phyloP scores from a whole-genome alignment of 768 basidiomycete genomes.

The Boletus bicolor region DNA sequence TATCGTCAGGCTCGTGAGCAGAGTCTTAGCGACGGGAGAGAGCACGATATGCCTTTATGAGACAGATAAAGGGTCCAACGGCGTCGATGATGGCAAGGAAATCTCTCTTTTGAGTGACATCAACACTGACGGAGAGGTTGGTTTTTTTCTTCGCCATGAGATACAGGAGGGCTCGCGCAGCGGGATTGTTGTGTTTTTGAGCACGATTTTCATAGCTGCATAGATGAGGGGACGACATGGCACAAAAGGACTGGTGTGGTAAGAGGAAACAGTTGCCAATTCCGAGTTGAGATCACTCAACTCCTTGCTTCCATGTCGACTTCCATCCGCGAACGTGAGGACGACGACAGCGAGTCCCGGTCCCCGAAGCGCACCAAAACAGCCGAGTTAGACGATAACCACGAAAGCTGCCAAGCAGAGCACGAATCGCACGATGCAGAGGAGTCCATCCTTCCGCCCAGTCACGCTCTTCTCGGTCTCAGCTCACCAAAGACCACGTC shows the following conservation, averaged over 20 bases:
- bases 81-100: conserved; percentile 83
- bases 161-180: conserved; percentile 74
- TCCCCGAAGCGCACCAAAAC: conserved; percentile 39
- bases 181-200: conserved; percentile 59
- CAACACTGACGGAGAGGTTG: conserved; percentile 94
- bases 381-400: conserved; percentile 18
- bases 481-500: conserved; percentile 47
- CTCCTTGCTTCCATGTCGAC: conserved; percentile 22
- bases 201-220: conserved; percentile 65
- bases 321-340: conserved; percentile 49
- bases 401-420: conserved; percentile 5
- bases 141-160: conserved; percentile 84
- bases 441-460: conserved; percentile 59
- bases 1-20: conserved; percentile 30
- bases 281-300: not conserved
- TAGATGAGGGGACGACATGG: conserved; percentile 37
- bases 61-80: conserved; percentile 87
- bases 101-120: conserved; percentile 77
- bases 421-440: conserved; percentile 1
- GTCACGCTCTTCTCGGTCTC: conserved; percentile 65
- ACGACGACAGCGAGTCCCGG: conserved; percentile 38
- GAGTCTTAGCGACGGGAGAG: conserved; percentile 4
- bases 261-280: not conserved
- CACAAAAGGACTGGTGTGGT: not conserved
- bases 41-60: conserved; percentile 73